A percentile compares a stretch with the other conserved stretches of the same genome.
Evolutionary conservation across 371 early-diverging fungal genomes (phyloP).

Genomic region (Apophysomyces trapeziformis): DNA sequence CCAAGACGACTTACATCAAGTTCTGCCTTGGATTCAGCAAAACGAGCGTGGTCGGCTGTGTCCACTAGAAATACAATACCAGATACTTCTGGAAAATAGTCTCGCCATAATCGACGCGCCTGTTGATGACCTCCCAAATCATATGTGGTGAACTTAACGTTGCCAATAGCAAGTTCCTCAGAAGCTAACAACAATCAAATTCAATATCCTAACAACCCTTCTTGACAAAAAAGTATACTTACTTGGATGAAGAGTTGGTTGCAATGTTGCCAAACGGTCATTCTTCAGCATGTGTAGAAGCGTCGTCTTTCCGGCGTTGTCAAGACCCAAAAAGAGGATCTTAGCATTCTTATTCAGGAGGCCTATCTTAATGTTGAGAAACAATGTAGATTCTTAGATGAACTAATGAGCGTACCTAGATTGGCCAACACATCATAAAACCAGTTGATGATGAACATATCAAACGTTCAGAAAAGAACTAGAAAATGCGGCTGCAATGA

Average conservation of each 20-base stretch:
- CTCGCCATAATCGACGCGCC: conserved; percentile 97
- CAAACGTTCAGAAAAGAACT: conserved; percentile 9
- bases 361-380: conserved; percentile 56
- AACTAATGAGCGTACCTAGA: conserved; percentile 65
- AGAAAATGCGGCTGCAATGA: neutral
- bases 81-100: conserved; percentile 97
- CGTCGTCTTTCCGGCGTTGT: conserved; percentile 99
- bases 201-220: neutral
- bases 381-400: neutral
- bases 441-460: conserved; percentile 94
- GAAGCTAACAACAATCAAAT: conserved; percentile 64
- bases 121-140: conserved; percentile 98
- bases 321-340: conserved; percentile 99
- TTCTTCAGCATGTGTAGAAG: conserved; percentile 99
- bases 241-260: conserved; percentile 99
- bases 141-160: conserved; percentile 95
- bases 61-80: conserved; percentile 98
- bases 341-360: conserved; percentile 98
- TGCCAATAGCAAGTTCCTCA: conserved; percentile 96
- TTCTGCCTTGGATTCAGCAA: conserved; percentile 92
- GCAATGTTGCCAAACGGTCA: conserved; percentile 94
- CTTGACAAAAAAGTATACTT: conserved; percentile 36
- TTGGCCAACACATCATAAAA: conserved; percentile 87
- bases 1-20: conserved; percentile 74
- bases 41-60: conserved; percentile 83